phyloP scores from a whole-genome alignment of 495 filamentous ascomycete genomes.

The Paragyromitra xinjiangensis region DNA sequence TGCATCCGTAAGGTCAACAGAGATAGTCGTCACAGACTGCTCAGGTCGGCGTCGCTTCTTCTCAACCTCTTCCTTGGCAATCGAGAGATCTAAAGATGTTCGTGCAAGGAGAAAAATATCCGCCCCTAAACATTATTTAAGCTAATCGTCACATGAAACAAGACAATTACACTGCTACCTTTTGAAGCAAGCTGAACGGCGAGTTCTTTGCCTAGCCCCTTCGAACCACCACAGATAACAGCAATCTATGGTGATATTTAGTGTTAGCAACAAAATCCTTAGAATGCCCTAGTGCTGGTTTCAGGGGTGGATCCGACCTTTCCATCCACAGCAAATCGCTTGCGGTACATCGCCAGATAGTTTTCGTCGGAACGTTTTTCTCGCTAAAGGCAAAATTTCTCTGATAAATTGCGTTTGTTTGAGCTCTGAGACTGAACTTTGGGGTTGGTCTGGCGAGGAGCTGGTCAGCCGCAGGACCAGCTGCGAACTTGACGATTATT shows the following conservation, averaged over 20 bases:
- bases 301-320: neutral
- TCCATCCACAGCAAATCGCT: neutral
- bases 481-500: too few species aligned
- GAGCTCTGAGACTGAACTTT: neutral
- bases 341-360: neutral
- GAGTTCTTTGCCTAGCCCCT: neutral
- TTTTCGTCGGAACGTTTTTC: neutral
- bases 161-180: neutral
- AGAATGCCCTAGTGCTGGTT: neutral
- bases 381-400: neutral
- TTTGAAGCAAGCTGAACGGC: neutral
- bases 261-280: neutral
- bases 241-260: neutral
- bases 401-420: neutral
- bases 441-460: too few species aligned
- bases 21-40: neutral
- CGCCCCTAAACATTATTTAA: neutral
- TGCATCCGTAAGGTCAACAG: neutral
- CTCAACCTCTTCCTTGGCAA: conserved; percentile 1
- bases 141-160: neutral
- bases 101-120: neutral
- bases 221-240: conserved; percentile 2
- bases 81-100: neutral
- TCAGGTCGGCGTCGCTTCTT: neutral
- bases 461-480: too few species aligned